phyloP scores from a whole-genome alignment of 192 early-diverging fungal genomes.

The Linnemannia elongata region DNA sequence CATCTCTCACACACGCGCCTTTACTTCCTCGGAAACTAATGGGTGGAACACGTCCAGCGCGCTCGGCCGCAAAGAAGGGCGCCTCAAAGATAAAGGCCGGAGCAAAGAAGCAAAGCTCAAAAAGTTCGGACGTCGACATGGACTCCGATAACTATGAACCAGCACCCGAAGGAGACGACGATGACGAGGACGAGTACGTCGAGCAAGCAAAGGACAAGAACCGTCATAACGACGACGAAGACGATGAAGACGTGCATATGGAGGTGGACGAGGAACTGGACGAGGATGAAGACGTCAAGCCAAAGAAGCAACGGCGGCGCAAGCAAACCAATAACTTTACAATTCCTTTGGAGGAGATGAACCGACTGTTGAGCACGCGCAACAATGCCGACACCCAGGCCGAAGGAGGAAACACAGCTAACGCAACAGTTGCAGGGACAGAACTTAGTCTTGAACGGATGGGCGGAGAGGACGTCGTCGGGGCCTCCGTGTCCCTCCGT shows the following conservation, averaged over 20 bases:
- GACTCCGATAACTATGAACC: conserved; percentile 2
- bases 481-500: not conserved
- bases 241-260: conserved; percentile 5
- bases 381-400: not conserved
- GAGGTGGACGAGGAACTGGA: conserved; percentile 8
- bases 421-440: not conserved
- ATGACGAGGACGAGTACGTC: conserved; percentile 40
- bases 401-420: not conserved
- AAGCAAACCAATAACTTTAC: conserved; percentile 10
- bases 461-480: conserved; percentile 2
- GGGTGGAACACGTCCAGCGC: conserved; percentile 26
- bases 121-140: not conserved
- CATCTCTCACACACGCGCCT: not conserved
- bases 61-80: conserved; percentile 20
- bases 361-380: not conserved
- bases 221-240: conserved; percentile 18
- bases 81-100: conserved; percentile 5
- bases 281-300: conserved; percentile 1
- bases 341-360: conserved; percentile 25
- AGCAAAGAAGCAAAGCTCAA: not conserved
- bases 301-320: conserved; percentile 17
- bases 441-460: not conserved
- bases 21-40: not conserved
- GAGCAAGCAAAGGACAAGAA: conserved; percentile 14
- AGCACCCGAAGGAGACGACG: not conserved